phyloP scores from a whole-genome alignment of 169 alveolate species.

The Eimeria maxima region DNA sequence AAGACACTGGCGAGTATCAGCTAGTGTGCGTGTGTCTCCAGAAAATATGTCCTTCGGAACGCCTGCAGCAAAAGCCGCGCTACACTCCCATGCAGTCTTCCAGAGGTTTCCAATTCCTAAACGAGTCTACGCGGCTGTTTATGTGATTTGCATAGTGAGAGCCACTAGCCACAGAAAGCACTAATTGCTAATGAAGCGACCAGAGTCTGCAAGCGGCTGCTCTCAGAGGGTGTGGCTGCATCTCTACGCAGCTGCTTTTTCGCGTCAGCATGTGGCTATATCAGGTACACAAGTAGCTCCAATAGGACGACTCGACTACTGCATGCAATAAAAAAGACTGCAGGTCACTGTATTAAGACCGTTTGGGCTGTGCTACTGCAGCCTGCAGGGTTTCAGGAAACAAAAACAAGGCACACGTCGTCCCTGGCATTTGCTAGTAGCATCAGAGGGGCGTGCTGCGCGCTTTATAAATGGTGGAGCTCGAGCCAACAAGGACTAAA shows the following conservation, averaged over 20 bases:
- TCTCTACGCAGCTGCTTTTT: background rate
- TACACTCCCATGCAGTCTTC: too few species aligned
- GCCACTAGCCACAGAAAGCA: too few species aligned
- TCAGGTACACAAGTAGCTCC: background rate
- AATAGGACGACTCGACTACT: background rate
- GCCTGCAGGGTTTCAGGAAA: slow-evolving; percentile 37
- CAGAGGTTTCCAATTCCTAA: too few species aligned
- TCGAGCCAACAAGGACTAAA: slow-evolving; percentile 32
- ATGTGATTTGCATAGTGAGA: too few species aligned
- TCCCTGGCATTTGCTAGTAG: slow-evolving; percentile 13
- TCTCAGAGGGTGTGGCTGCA: background rate
- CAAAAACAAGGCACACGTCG: slow-evolving; percentile 31
- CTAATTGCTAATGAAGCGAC: too few species aligned
- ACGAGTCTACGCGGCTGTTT: too few species aligned
- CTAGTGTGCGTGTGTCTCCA: too few species aligned
- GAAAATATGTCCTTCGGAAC: too few species aligned
- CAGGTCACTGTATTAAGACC: slow-evolving; percentile 22
- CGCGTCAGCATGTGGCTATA: background rate
- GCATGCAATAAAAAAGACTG: slow-evolving; percentile 7
- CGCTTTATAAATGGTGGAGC: background rate
- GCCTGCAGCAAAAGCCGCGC: too few species aligned
- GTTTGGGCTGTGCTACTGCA: slow-evolving; percentile 21
- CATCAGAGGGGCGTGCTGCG: slow-evolving; percentile 10
- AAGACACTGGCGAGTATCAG: too few species aligned
- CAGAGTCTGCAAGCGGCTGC: background rate